A percentile compares a stretch with the other conserved stretches of the same genome.
Conservation (phyloP, 495 filamentous ascomycete genomes). For the Lophiostoma macrostomum region DNA sequence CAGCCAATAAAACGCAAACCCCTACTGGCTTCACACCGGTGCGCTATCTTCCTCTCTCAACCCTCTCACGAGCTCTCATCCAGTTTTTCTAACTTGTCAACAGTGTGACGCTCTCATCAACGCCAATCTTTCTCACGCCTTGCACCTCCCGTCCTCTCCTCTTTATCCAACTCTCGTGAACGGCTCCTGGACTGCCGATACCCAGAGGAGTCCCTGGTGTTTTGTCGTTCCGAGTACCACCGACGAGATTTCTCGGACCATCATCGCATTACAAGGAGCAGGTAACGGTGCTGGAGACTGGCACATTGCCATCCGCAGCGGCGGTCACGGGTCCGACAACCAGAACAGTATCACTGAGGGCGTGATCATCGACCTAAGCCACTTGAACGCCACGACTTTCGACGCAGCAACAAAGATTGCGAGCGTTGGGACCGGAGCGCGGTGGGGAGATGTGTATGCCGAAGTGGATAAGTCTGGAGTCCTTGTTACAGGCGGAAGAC, state of each 20-base stretch:
- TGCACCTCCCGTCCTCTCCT: slow-evolving; percentile 1
- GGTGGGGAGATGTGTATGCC: slow-evolving; percentile 30
- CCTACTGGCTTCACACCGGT: too few species aligned
- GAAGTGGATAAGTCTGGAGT: slow-evolving; percentile 32
- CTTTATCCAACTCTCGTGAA: not conserved
- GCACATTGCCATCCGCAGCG: slow-evolving; percentile 49
- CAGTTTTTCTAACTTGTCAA: too few species aligned
- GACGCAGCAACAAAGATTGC: slow-evolving; percentile 40
- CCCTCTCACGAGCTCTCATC: too few species aligned
- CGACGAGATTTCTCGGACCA: slow-evolving; percentile 40
- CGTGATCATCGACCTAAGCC: slow-evolving; percentile 51
- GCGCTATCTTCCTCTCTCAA: too few species aligned
- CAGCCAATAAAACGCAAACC: too few species aligned
- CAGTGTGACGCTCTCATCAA: slow-evolving; percentile 4
- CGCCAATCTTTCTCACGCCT: not conserved
- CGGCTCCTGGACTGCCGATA: slow-evolving; percentile 28
- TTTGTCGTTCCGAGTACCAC: slow-evolving; percentile 39
- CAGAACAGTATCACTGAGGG: slow-evolving; percentile 46
- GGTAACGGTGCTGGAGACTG: slow-evolving; percentile 32
- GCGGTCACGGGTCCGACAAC: slow-evolving; percentile 46
- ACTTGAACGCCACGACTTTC: slow-evolving; percentile 46
- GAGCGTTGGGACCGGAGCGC: slow-evolving; percentile 43
- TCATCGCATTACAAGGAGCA: slow-evolving; percentile 34
- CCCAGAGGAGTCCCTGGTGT: slow-evolving; percentile 41
- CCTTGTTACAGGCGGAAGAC: slow-evolving; percentile 19